These are phyloP conservation scores for Candida pini DNA, from an alignment of 805 yeast species.

Conservation along the genomic window DNA sequence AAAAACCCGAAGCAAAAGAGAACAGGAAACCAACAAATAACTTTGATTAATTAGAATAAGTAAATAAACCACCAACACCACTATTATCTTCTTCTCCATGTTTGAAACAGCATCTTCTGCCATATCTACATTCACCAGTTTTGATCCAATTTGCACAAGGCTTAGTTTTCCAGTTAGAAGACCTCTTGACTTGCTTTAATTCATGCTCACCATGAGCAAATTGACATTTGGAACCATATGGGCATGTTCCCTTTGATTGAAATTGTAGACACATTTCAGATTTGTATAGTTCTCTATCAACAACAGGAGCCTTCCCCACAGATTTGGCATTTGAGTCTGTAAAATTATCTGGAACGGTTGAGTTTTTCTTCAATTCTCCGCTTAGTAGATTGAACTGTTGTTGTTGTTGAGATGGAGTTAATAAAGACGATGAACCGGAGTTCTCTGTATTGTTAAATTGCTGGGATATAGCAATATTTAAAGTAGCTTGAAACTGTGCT, in stretches of 20 bases:
- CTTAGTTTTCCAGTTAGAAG: constrained; percentile 85
- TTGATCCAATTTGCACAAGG: constrained; percentile 86
- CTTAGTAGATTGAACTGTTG: too few relatives aligned
- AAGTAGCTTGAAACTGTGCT: too few relatives aligned
- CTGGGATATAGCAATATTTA: too few relatives aligned
- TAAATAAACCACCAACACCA: too few relatives aligned
- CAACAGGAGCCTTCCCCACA: constrained; percentile 3
- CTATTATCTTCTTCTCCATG: constrained; percentile 51
- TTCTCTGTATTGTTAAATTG: too few relatives aligned
- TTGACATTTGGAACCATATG: constrained; percentile 88
- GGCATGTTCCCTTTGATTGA: constrained; percentile 66
- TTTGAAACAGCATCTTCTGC: constrained; percentile 86
- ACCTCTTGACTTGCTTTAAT: constrained; percentile 63
- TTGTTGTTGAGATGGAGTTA: too few relatives aligned
- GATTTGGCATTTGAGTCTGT: constrained; percentile 1
- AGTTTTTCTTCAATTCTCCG: too few relatives aligned
- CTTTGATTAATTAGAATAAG: too few relatives aligned
- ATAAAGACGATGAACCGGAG: too few relatives aligned
- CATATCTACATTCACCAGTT: constrained; percentile 79
- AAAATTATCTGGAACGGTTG: too few relatives aligned
- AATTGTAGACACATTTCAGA: constrained; percentile 85
- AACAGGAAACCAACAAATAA: too few relatives aligned
- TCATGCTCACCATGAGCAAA: constrained; percentile 88
- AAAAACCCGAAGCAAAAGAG: too few relatives aligned
- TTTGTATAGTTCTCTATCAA: constrained; percentile 65